Evolutionary conservation across 768 basidiomycete species (phyloP).

Genomic region (Albatrellus ellisii): DNA sequence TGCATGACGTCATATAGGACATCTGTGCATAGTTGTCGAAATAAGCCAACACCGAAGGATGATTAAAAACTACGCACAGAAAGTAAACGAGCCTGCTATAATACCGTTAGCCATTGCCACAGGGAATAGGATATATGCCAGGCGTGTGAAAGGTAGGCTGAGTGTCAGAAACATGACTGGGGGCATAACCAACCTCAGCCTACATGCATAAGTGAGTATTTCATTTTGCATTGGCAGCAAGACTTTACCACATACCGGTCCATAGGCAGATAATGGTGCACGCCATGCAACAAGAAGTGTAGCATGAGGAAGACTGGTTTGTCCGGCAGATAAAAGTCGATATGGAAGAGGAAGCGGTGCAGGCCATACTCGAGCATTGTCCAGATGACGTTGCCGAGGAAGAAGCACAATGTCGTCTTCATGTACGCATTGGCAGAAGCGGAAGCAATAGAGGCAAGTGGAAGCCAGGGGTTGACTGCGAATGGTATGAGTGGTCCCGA

Average conservation of each 20-base stretch:
- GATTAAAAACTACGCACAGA: slow-evolving; percentile 40
- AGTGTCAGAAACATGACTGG: slow-evolving; percentile 69
- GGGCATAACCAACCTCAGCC: slow-evolving; percentile 94
- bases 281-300: slow-evolving; percentile 89
- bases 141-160: slow-evolving; percentile 74
- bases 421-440: slow-evolving; percentile 38
- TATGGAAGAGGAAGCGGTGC: slow-evolving; percentile 96
- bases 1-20: slow-evolving; percentile 85
- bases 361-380: slow-evolving; percentile 86
- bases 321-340: slow-evolving; percentile 84
- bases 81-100: slow-evolving; percentile 65
- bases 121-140: slow-evolving; percentile 78
- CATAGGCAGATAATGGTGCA: slow-evolving; percentile 98
- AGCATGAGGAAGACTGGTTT: slow-evolving; percentile 62
- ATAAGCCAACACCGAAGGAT: no score
- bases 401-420: slow-evolving; percentile 56
- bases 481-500: slow-evolving; percentile 49
- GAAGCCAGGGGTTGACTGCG: slow-evolving; percentile 39
- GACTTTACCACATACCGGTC: slow-evolving; percentile 44
- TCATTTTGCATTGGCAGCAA: neutral
- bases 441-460: slow-evolving; percentile 31
- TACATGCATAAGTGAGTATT: slow-evolving; percentile 17
- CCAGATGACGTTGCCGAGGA: slow-evolving; percentile 84
- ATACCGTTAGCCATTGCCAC: slow-evolving; percentile 79
- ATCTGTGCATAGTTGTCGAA: no score